phyloP scores from a whole-genome alignment of 208 protist genomes.

The Wallacemonas rigidus region DNA sequence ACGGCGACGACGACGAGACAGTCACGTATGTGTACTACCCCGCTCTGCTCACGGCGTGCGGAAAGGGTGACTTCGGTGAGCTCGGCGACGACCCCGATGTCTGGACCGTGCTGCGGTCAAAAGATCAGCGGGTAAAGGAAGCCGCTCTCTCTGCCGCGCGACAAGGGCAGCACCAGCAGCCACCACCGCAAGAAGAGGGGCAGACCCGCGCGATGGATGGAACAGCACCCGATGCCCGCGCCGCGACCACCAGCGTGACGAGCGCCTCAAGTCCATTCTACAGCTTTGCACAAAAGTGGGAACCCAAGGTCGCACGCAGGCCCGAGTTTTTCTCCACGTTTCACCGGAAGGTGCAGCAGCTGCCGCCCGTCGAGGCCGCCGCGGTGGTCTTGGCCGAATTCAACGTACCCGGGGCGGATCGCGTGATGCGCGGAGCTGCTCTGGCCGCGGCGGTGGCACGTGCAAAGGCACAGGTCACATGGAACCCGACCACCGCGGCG shows the following conservation, averaged over 20 bases:
- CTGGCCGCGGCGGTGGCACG: not conserved
- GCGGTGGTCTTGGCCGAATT: not conserved
- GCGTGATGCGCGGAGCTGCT: not conserved
- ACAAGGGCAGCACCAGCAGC: not conserved
- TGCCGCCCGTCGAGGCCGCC: constrained; percentile 1
- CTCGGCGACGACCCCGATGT: constrained; percentile 76
- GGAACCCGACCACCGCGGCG: not conserved
- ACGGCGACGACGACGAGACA: not conserved
- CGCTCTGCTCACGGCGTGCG: constrained; percentile 54
- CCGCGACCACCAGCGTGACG: not conserved
- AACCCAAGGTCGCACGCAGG: not conserved
- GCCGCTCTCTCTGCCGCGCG: not conserved
- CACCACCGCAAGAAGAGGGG: not conserved
- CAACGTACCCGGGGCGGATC: not conserved
- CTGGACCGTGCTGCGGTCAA: constrained; percentile 46
- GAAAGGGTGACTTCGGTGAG: constrained; percentile 87
- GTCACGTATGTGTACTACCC: constrained; percentile 39
- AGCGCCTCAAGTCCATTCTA: not conserved
- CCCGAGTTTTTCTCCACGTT: constrained; percentile 12
- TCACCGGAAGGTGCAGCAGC: not conserved
- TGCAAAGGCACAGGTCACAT: not conserved
- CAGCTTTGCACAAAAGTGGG: constrained; percentile 4
- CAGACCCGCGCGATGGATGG: not conserved
- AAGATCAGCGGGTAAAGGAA: constrained; percentile 34
- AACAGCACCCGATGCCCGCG: not conserved